Evolutionary conservation across 164 flowering plant species (phyloP).

Genomic region (Magnolia kwangsiensis): DNA sequence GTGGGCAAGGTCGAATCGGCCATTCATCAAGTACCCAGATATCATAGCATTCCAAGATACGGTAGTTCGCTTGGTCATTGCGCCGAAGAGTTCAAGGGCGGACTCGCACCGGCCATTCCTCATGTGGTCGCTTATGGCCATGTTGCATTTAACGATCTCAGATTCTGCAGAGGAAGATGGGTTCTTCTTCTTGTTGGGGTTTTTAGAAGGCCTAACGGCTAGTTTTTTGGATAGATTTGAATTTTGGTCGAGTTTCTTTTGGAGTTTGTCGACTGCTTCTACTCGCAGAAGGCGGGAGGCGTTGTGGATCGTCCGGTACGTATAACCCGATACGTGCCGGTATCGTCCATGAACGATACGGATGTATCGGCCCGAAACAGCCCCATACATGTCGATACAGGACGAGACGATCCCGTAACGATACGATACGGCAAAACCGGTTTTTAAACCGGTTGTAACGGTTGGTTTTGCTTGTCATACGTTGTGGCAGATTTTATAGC

Average conservation of each 20-base stretch:
- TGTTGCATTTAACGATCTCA: slow-evolving; percentile 55
- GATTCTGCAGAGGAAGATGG: slow-evolving; percentile 22
- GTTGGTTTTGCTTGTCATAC: too few species aligned
- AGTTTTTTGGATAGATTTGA: not conserved
- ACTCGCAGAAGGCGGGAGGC: not conserved
- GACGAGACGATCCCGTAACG: too few species aligned
- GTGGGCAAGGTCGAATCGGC: slow-evolving; percentile 41
- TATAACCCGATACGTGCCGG: too few species aligned
- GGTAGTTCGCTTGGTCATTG: slow-evolving; percentile 52
- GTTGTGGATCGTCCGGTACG: not conserved
- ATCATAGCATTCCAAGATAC: slow-evolving; percentile 81
- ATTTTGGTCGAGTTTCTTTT: not conserved
- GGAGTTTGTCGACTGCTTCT: not conserved
- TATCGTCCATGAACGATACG: too few species aligned
- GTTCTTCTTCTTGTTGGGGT: not conserved
- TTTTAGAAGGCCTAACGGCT: slow-evolving; percentile 1
- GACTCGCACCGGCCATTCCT: slow-evolving; percentile 46
- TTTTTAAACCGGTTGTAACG: too few species aligned
- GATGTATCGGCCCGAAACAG: too few species aligned
- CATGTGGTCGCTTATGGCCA: slow-evolving; percentile 56
- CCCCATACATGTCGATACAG: too few species aligned
- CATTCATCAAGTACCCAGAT: slow-evolving; percentile 59
- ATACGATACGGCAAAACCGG: too few species aligned
- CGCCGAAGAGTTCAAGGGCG: slow-evolving; percentile 51
- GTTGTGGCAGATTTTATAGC: too few species aligned